Percentiles rank a stretch among this genome's conserved stretches.
phyloP scores from a whole-genome alignment of 1,139 yeast species.

The Taphrina wiesneri region DNA sequence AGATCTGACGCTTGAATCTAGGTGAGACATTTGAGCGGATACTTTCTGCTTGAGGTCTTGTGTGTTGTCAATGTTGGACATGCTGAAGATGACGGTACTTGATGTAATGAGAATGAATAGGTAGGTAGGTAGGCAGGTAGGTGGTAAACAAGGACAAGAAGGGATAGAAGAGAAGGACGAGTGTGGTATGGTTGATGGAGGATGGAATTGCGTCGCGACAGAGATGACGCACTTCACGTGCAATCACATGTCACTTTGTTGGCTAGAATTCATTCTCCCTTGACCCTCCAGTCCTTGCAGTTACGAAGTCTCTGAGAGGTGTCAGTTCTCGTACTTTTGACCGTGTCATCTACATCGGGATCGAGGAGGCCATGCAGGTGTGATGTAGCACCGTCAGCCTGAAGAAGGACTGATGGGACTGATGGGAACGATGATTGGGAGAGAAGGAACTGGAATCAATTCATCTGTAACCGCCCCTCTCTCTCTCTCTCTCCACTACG shows the following conservation, averaged over 20 bases:
- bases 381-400: neutral
- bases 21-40: conserved; percentile 1
- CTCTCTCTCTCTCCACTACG: neutral
- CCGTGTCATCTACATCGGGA: neutral
- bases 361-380: neutral
- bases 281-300: neutral
- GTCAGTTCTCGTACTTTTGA: neutral
- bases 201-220: neutral
- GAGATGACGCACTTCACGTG: conserved; percentile 1
- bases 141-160: neutral
- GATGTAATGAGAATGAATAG: neutral
- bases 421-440: too few relatives aligned
- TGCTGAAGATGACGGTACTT: too few relatives aligned
- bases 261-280: neutral
- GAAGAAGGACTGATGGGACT: too few relatives aligned
- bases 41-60: conserved; percentile 9
- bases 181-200: too few relatives aligned
- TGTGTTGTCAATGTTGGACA: neutral
- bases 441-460: too few relatives aligned
- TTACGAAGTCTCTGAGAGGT: neutral
- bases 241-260: neutral
- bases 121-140: neutral
- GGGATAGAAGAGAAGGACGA: too few relatives aligned
- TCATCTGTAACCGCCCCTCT: neutral
- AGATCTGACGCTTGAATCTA: neutral